Base-by-base conservation (phyloP, 495 filamentous ascomycete genomes). In the Usnea hakonensis region DNA sequence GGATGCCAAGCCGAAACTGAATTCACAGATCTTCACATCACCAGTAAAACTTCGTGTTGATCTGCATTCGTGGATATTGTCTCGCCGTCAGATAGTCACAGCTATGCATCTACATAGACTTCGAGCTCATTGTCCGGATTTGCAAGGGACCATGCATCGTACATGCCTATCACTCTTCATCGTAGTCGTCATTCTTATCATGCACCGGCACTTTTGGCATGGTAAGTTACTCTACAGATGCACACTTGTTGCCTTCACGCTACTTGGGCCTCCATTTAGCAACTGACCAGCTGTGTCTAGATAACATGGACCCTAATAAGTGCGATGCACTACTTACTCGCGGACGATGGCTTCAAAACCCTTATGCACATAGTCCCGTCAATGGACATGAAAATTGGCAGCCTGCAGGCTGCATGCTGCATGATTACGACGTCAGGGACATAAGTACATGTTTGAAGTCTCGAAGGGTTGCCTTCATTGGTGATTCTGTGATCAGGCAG, bases 401-500 rank as follows among this genome's bases (percentile, higher is more conserved):
- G 64, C 76, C 81, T n/a, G 74, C 75, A 16, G 80, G 80, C 28
- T 87, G 85, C 67, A 77, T 84, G 62, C 71, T 86, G 68, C 81
- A 78, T 56, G 69, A 79, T 46, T 87, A 86, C 72, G 72, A 74
- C 33, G 62, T 63, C 4, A 61, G 68, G 26, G 81, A 82, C 46
- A 69, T 84, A 23, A 65, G 69, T 16, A 64, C 67, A 55, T 87
- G 84, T 65, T 68, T 83, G 17, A 59, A 68, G 9, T 65, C 66
- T 21, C 74, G 72, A 28, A 77, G 75, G 60, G 64, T 84, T n/a
- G 71, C 85, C 17, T 83, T 87, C 68, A 74, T 78, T 26, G 85
- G 85, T 17, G 85, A 87, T 66, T 82, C 82, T 26, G 79, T 77
- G 1, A 76, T 77, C 16, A 78, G 84, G 21, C 79, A 85, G 63